A percentile compares a stretch with the other conserved stretches of the same genome.
Evolutionary conservation across 345 rosid species (phyloP).

Genomic region (Cardamine resedifolia): DNA sequence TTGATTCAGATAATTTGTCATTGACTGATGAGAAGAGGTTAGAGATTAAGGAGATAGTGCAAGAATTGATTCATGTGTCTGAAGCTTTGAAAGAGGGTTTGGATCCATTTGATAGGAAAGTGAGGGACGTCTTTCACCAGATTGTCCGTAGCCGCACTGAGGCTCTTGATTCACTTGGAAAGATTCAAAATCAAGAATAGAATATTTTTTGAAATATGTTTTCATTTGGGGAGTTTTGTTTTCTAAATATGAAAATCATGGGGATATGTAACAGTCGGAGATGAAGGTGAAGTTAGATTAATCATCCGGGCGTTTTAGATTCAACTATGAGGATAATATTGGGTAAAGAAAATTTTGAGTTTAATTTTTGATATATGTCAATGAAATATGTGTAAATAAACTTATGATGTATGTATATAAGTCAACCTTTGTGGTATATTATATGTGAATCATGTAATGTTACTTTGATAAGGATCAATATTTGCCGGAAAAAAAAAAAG

Average conservation of each 20-base stretch:
- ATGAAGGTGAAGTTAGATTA: background rate
- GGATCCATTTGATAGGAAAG: slow-evolving; percentile 72
- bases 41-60: slow-evolving; percentile 55
- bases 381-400: background rate
- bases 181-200: slow-evolving; percentile 29
- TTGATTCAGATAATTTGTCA: slow-evolving; percentile 63
- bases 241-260: background rate
- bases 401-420: background rate
- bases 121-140: slow-evolving; percentile 78
- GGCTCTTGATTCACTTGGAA: slow-evolving; percentile 69
- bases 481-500: too few species aligned
- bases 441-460: too few species aligned
- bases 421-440: background rate
- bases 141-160: slow-evolving; percentile 80
- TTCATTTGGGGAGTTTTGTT: background rate
- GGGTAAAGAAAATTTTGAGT: background rate
- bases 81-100: slow-evolving; percentile 56
- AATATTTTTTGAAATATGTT: background rate
- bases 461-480: too few species aligned
- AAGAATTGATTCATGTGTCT: slow-evolving; percentile 49
- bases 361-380: background rate
- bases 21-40: slow-evolving; percentile 48
- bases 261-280: background rate
- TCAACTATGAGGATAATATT: background rate
- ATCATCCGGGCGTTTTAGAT: background rate